Evolutionary conservation across 805 yeast species (phyloP), one percentile per base, ranked within the genome.

Genomic region (Naumovozyma baii): DNA sequence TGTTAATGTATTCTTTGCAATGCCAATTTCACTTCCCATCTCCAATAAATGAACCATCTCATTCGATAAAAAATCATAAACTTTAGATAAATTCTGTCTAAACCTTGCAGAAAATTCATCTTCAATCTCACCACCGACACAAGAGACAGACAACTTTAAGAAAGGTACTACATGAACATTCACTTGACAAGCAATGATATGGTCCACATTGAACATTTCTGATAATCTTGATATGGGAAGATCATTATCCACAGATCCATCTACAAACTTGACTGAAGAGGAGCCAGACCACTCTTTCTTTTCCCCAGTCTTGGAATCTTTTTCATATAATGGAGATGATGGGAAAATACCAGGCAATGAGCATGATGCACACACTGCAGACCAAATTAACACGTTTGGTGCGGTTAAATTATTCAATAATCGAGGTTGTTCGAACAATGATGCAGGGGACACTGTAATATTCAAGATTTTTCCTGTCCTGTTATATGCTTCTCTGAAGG

Each of bases 121-220:
- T 48, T 79, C 84, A 33, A 76, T 63, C 43, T 73, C 79, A 2
- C 83, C 83, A n/a, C 85, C 86, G 16, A 76, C 77, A 53, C 76
- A 73, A 18, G 78, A 74, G 2, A 79, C 70, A 0, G 86, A 76
- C 39, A 80, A 37, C 48, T 76, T 77, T 50, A 90, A 67, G 39
- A 88, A 73, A 0, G 97, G 97, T 1, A 83, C 83, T 7, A 90
- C 94, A 56, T 90, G 97, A 0, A 96, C 94, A 54, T 90, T 90
- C 1, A 90, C 96, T 58, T 90, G 98, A 34, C 94, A 88, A 0
- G 96, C 97, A 48, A 90, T 86, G 46, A 90, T 87, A 60, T 90
- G 96, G 55, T 90, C 94, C 22, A 90, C 95, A 54, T 90, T 88
- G 57, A 90, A 92, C 95, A 90, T 85, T 56, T 90, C 97, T 18